Evolutionary conservation across 2,329 filamentous ascomycete genomes (phyloP).

Genomic region (Cadophora malorum): DNA sequence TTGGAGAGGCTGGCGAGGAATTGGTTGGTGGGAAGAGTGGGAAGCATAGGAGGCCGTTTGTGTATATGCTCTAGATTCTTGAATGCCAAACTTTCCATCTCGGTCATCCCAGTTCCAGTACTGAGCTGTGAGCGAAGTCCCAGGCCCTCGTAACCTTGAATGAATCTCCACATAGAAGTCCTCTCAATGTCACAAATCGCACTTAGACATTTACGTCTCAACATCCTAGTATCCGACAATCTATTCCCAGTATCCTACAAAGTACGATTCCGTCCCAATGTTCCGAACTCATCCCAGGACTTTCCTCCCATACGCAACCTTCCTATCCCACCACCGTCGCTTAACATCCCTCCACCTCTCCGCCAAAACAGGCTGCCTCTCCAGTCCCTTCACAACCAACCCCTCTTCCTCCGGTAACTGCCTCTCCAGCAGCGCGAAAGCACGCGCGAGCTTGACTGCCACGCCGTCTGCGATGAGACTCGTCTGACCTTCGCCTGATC

Average conservation of each 20-base stretch:
- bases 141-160: too few relatives aligned
- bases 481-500: not conserved
- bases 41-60: constrained; percentile 26
- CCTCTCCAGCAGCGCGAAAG: constrained; percentile 7
- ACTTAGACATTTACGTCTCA: not conserved
- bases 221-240: not conserved
- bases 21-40: constrained; percentile 24
- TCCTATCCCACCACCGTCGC: constrained; percentile 1
- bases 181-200: not conserved
- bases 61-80: constrained; percentile 41
- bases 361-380: constrained; percentile 3
- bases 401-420: constrained; percentile 7
- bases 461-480: constrained; percentile 1
- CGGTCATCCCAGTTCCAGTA: too few relatives aligned
- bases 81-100: too few relatives aligned
- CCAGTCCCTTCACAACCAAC: constrained; percentile 3
- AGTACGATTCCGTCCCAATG: not conserved
- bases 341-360: constrained; percentile 8
- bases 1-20: constrained; percentile 31
- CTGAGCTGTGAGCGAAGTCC: too few relatives aligned
- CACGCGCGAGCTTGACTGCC: constrained; percentile 1
- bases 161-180: not conserved
- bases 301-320: not conserved
- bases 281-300: not conserved
- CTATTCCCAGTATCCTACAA: not conserved